Evolutionary conservation across 2,329 filamentous ascomycete genomes (phyloP).

Genomic region (Incumbomyces delicatus): DNA sequence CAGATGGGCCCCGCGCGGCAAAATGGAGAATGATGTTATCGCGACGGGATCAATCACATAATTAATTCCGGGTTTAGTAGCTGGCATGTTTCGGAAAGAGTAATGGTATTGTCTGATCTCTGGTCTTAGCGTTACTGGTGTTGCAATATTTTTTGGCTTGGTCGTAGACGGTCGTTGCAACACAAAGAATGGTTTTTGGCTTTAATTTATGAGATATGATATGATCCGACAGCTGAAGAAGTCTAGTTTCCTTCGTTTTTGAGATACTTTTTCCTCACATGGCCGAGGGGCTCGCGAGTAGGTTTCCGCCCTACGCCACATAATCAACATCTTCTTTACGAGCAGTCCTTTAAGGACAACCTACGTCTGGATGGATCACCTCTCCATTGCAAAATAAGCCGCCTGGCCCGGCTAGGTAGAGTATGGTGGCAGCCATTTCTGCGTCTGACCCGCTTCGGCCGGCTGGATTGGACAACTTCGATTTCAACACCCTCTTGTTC

Average conservation of each 20-base stretch:
- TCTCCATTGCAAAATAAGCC: constrained; percentile 42
- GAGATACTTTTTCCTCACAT: not conserved
- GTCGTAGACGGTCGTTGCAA: too few relatives aligned
- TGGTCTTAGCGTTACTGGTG: not conserved
- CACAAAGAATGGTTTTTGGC: too few relatives aligned
- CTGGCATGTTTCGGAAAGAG: too few relatives aligned
- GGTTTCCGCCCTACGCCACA: not conserved
- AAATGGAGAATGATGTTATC: not conserved
- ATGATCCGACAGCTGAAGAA: too few relatives aligned
- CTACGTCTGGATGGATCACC: constrained; percentile 9
- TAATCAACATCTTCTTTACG: not conserved
- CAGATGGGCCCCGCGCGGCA: not conserved
- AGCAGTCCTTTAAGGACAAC: not conserved
- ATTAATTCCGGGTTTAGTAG: not conserved
- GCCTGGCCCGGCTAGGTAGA: constrained; percentile 39
- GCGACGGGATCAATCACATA: too few relatives aligned
- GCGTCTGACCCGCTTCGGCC: constrained; percentile 44
- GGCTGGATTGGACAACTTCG: constrained; percentile 39
- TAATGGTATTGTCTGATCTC: too few relatives aligned
- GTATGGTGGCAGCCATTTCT: constrained; percentile 49
- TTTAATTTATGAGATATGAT: too few relatives aligned
- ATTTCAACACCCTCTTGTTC: constrained; percentile 46
- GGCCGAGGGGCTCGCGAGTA: not conserved
- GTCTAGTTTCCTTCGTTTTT: too few relatives aligned
- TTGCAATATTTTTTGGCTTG: too few relatives aligned